These are phyloP conservation scores for Tetrahymena elliotti DNA, from an alignment of 73 alveolate species.

Conservation along the genomic window DNA sequence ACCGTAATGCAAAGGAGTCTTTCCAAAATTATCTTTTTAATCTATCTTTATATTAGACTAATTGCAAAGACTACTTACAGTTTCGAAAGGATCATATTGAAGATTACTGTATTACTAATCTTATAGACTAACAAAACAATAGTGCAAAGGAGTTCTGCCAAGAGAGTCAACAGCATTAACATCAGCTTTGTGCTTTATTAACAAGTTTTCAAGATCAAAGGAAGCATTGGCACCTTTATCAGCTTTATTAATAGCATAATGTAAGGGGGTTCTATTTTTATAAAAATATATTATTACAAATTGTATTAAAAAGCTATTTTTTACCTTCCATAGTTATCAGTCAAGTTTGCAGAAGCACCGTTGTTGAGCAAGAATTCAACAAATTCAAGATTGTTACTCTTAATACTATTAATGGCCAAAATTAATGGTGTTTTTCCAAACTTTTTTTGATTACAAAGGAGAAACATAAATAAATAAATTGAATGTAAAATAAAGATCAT, in stretches of 20 bases:
- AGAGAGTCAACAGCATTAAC: constrained; percentile 46
- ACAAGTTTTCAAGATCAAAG: constrained; percentile 55
- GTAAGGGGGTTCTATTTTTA: constrained; percentile 45
- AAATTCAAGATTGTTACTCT: constrained; percentile 29
- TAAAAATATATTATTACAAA: neutral
- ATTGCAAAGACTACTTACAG: constrained; percentile 48
- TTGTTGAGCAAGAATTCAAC: constrained; percentile 9
- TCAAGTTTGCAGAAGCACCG: constrained; percentile 46
- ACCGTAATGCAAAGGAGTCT: constrained; percentile 75
- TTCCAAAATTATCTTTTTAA: constrained; percentile 50
- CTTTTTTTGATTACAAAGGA: constrained; percentile 12
- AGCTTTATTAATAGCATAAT: constrained; percentile 56
- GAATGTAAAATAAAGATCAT: neutral
- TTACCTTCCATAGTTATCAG: constrained; percentile 46
- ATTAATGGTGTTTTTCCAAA: constrained; percentile 41
- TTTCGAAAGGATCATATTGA: constrained; percentile 70
- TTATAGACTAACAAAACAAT: constrained; percentile 60
- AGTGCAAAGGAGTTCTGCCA: constrained; percentile 72
- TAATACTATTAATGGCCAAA: neutral
- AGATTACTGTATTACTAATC: constrained; percentile 13
- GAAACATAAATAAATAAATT: neutral
- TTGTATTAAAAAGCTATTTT: neutral
- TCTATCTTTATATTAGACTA: constrained; percentile 41
- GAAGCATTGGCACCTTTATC: constrained; percentile 69
- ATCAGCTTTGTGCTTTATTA: constrained; percentile 52